Evolutionary conservation across 306 rosid species (phyloP).

Genomic region (Sicyos baderoa): DNA sequence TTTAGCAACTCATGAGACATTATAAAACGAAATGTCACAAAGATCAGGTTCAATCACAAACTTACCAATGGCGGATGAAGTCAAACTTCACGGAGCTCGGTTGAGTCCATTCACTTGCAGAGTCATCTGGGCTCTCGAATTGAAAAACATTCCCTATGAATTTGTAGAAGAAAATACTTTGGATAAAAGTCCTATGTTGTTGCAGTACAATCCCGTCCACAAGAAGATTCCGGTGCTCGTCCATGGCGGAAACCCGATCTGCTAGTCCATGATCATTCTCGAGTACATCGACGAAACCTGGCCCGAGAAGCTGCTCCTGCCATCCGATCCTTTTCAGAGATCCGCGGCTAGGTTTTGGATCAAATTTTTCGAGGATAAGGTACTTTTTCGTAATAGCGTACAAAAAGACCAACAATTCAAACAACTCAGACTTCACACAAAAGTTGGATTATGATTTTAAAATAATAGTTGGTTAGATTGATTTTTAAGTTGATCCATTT

Average conservation of each 20-base stretch:
- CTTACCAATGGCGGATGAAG: conserved; percentile 14
- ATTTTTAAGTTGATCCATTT: too few relatives aligned
- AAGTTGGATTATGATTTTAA: too few relatives aligned
- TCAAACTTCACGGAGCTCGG: conserved; percentile 43
- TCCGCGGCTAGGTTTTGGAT: conserved; percentile 35
- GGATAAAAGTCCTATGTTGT: conserved; percentile 31
- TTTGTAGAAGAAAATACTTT: conserved; percentile 37
- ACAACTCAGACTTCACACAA: too few relatives aligned
- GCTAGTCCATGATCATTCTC: conserved; percentile 40
- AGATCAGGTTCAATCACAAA: too few relatives aligned
- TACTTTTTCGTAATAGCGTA: background rate
- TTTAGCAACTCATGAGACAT: too few relatives aligned
- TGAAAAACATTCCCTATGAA: conserved; percentile 36
- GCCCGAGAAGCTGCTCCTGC: conserved; percentile 27
- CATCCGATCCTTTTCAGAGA: conserved; percentile 23
- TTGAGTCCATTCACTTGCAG: conserved; percentile 33
- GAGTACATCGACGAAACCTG: conserved; percentile 41
- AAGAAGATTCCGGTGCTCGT: conserved; percentile 46
- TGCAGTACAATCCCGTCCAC: conserved; percentile 38
- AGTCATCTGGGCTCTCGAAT: conserved; percentile 42
- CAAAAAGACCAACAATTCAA: too few relatives aligned
- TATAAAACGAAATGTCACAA: too few relatives aligned
- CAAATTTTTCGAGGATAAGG: conserved; percentile 27
- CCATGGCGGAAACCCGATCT: conserved; percentile 35
- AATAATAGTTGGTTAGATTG: too few relatives aligned